Evolutionary conservation across 352 stramenopile species (phyloP).

Genomic region (Globisporangium perplexum): DNA sequence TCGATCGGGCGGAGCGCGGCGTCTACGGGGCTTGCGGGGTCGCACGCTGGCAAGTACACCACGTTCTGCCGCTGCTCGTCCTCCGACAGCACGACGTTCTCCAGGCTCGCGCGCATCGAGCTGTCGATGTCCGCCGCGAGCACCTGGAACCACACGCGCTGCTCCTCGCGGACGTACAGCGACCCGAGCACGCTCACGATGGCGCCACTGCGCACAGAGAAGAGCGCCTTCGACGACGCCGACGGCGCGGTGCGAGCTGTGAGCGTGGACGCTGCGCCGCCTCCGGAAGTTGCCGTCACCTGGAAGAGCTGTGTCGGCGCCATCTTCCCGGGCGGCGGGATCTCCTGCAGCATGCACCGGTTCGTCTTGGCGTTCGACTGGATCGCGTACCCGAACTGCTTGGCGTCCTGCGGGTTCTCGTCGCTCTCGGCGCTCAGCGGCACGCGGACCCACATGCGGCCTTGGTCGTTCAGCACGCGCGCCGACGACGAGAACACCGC

Average conservation of each 20-base stretch:
- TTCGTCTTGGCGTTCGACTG: constrained; percentile 78
- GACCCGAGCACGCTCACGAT: constrained; percentile 50
- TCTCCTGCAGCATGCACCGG: constrained; percentile 70
- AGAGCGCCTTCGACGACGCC: constrained; percentile 35
- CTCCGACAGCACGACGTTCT: constrained; percentile 27
- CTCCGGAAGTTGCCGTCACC: constrained; percentile 11
- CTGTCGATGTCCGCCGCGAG: constrained; percentile 44
- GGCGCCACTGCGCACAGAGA: constrained; percentile 39
- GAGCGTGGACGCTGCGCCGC: constrained; percentile 8
- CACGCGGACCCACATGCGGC: constrained; percentile 66
- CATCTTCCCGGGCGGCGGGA: constrained; percentile 50
- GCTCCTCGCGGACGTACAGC: constrained; percentile 41
- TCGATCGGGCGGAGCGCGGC: constrained; percentile 33
- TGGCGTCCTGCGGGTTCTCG: constrained; percentile 29
- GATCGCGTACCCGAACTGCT: constrained; percentile 62
- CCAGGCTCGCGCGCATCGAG: constrained; percentile 28
- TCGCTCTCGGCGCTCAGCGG: constrained; percentile 20
- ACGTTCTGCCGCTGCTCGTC: constrained; percentile 42
- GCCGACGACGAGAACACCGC: constrained; percentile 43
- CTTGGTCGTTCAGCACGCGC: constrained; percentile 46
- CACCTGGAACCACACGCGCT: constrained; percentile 61
- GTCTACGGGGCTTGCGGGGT: constrained; percentile 19
- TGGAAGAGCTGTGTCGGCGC: constrained; percentile 53
- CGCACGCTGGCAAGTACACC: constrained; percentile 51
- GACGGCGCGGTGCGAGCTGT: constrained; percentile 31